Evolutionary conservation across 495 filamentous ascomycete genomes (phyloP), one percentile per base, ranked within the genome.

Genomic region (Podospora bellae-mahoneyi): DNA sequence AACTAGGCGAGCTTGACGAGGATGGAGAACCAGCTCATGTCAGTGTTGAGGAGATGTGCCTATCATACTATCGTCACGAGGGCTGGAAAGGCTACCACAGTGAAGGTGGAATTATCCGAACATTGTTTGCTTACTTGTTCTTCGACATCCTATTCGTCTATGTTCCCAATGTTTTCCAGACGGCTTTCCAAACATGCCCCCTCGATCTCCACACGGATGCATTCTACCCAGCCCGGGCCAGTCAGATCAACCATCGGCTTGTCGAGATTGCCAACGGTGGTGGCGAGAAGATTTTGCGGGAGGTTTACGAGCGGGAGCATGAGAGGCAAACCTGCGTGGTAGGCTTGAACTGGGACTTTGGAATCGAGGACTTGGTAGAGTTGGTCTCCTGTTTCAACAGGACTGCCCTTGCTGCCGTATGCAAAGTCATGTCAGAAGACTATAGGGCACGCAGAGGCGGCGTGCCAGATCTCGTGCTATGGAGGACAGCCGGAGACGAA

Each of bases 81-180:
- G 94, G 93, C 7, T 97, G 91, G 91, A 96, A 97, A 75, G 95
- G 95, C 16, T 97, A 94, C 74, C 95, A 99, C 78, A 87, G 88
- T 30, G 95, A 99, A 79, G 92, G 92, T 28, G 91, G 93, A 5
- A 92, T 99, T 74, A 79, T 97, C 27, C 86, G 93, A 55, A 99
- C 95, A 0, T 80, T 99, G 64, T 97, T 97, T 77, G 92, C 88
- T 27, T 93, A 93, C 72, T 86, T 99, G 23, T 97, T 99, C 80
- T 94, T 89, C 82, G 94, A 98, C 78, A 86, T 97, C 39, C 83
- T 99, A 5, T 98, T 97, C 80, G 84, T 93, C 44, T 97, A 96
- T 78, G 85, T 97, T 30, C 94, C 95, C 26, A 97, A 97, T 71
- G 94, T 98, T 69, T 99, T 98, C 79, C 93, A 98, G 75, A 99